These are phyloP conservation scores for Neopestalotiopsis rosae DNA, from an alignment of 2,329 filamentous ascomycete species.

Conservation along the genomic window DNA sequence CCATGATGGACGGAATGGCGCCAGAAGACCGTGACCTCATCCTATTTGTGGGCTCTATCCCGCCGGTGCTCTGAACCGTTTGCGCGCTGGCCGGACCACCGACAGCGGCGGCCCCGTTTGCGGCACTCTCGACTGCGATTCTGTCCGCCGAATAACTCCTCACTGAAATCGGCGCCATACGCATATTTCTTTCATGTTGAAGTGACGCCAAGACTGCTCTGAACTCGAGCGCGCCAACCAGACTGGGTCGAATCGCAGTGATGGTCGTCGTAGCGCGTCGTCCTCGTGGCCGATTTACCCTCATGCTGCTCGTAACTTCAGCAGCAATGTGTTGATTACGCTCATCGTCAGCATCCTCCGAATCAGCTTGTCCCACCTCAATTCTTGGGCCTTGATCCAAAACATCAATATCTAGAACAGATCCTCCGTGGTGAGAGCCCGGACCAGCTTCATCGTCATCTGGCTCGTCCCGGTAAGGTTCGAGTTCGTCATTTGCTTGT, in stretches of 20 bases:
- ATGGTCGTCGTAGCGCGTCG: conserved; percentile 74
- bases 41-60: conserved; percentile 31
- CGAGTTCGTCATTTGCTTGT: conserved; percentile 58
- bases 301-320: conserved; percentile 93
- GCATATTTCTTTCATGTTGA: conserved; percentile 79
- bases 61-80: conserved; percentile 21
- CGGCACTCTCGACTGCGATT: conserved; percentile 18
- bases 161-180: conserved; percentile 70
- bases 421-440: conserved; percentile 31
- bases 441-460: conserved; percentile 52
- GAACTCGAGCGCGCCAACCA: conserved; percentile 94
- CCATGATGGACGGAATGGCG: conserved; percentile 40
- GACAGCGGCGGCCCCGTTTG: background rate
- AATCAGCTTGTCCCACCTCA: conserved; percentile 54
- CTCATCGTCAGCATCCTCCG: conserved; percentile 61
- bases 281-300: conserved; percentile 72
- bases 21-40: conserved; percentile 55
- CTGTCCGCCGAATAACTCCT: conserved; percentile 73
- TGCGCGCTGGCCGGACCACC: conserved; percentile 24
- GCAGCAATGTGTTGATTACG: conserved; percentile 67
- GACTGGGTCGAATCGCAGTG: conserved; percentile 87
- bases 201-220: conserved; percentile 87
- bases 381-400: conserved; percentile 54
- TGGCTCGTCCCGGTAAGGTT: conserved; percentile 69
- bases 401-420: conserved; percentile 44